Conservation (phyloP, 345 rosid species). For the Citropsis articulata region DNA sequence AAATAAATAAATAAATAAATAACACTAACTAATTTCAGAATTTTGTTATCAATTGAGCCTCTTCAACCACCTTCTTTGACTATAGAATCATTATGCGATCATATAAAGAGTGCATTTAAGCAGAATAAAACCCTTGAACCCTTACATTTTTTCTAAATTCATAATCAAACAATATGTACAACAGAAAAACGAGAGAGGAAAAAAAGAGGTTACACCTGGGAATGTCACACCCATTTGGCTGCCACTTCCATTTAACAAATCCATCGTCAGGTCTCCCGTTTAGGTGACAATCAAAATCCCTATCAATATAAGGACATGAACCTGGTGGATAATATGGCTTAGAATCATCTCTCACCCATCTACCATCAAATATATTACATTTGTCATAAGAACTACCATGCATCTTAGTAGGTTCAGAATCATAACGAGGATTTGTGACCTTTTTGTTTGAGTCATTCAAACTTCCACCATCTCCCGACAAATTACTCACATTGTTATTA, state of each 20-base stretch:
- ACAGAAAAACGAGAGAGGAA: neutral
- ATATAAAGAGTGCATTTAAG: neutral
- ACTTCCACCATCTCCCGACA: conserved; percentile 1
- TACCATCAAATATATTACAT: conserved; percentile 78
- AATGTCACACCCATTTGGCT: conserved; percentile 67
- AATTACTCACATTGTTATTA: conserved; percentile 11
- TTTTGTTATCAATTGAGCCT: neutral
- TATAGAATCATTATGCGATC: neutral
- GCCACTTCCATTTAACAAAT: conserved; percentile 79
- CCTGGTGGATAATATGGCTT: conserved; percentile 71
- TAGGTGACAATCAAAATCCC: conserved; percentile 64
- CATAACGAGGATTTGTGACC: neutral
- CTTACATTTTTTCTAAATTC: neutral
- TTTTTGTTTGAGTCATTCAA: neutral
- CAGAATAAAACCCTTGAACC: neutral
- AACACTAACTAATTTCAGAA: neutral
- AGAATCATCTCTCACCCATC: conserved; percentile 68
- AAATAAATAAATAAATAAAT: neutral
- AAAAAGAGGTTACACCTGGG: conserved; percentile 45
- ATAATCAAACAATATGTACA: neutral
- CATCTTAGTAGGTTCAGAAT: neutral
- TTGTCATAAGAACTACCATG: conserved; percentile 19
- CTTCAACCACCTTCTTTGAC: neutral
- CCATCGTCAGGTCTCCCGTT: conserved; percentile 77
- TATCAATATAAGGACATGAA: conserved; percentile 79